Evolutionary conservation across 2,329 filamentous ascomycete genomes (phyloP), one percentile per base, ranked within the genome.

Genomic region (Dactylellina sp.): DNA sequence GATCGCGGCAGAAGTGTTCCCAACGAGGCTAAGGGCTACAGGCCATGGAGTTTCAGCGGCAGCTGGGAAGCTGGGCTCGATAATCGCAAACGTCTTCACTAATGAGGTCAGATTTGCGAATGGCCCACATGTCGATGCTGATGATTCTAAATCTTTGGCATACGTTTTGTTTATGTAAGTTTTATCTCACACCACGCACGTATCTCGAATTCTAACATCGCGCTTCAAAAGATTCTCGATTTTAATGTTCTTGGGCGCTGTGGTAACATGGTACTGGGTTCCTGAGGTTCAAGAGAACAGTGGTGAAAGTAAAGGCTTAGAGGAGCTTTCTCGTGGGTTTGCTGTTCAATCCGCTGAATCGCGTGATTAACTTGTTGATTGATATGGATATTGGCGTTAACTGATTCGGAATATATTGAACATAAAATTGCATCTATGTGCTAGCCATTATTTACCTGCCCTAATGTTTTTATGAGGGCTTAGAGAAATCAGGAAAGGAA

Each of bases 21-120:
- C 80, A 6, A 80, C 80, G 0, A 78, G 80, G 20, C 80, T 80
- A 65, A 76, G 80, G 20, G 79, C 78, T n/a, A 80, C 79, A 5
- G 79, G 79, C 2, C 79, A 81, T 64, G 80, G 80, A 44, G 77
- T 81, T 75, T 80, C 79, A 24, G 80, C 80, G n/a, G 80, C 79
- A 1, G 76, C 78, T 0, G 80, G 80, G 12, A 81, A 81, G 37
- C 35, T 81, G 9, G 80, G 80, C 47, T 78, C 79, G 14, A 80
- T 81, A 20, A 77, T 80, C 39, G 79, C 77, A 2, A 79, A 79
- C 81, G 84, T 84, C 47, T 86, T 86, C 78, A 86, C 88, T 75
- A 84, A 85, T 1, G 84, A 84, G 7, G 83, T 88, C 14, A 82
- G 84, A 20, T 59, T 59, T 46, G 40, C 20, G 6, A 44, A 46